Base-by-base conservation (phyloP, 805 yeast genomes). In the Myxozyma neotropica region DNA sequence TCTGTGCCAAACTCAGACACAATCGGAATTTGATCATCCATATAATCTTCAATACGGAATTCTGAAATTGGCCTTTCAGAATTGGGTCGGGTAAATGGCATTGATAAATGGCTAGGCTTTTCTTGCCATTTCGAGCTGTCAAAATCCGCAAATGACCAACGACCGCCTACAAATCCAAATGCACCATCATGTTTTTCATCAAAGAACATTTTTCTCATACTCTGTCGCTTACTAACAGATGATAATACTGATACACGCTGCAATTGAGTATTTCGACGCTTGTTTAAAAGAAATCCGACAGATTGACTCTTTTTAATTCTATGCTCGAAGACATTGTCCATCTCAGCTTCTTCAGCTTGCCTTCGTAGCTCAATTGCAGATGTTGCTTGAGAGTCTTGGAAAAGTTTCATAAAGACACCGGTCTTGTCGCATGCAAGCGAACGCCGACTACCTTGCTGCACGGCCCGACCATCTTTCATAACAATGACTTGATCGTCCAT, bases 391-490 rank as follows among this genome's bases (percentile, higher is more conserved):
- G 60, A 50, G n/a, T 48, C 47, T 10, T n/a, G 15, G 23, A 50
- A 38, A 17, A 57, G 43, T n/a, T 39, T 36, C 39, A 8, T 27
- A 40, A 59, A 59, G 10, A 50, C 48, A 3, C 64, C 64, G 2
- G 33, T 23, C 1, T 21, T 19, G 6, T 46, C 47, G 4, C 45
- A 7, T 6, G 73, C 59, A 26, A 83, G 61, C 1, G 75, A 73
- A 2, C 57, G 48, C 57, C 78, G 77, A 5, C 43, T 52, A 0
- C 86, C 88, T 6, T 48, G 38, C 64, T 82, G 84, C 1, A 71
- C 70, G 1, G 88, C 77, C 4, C 53, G 17, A 0, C 97, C 97
- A 47, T 80, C 71, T 35, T 83, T 81, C 72, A 94, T 71, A 3
- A 86, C 63, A 44, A 81, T 76, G 0, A 92, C 83, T 53, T 73